phyloP scores from a whole-genome alignment of 2,329 filamentous ascomycete genomes.

The Epichloe bromicola region DNA sequence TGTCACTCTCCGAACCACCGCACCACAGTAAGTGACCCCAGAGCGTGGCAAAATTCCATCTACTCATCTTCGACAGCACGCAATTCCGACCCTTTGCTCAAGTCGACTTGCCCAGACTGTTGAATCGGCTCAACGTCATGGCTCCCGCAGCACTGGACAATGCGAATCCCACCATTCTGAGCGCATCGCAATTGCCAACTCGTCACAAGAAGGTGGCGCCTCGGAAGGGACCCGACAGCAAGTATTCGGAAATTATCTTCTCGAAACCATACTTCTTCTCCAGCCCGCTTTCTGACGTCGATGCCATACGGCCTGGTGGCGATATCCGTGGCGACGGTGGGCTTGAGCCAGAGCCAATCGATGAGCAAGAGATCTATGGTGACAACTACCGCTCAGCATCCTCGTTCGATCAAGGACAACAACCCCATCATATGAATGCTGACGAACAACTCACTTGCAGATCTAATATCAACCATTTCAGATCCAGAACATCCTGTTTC shows the following conservation, averaged over 20 bases:
- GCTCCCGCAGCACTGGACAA: constrained; percentile 42
- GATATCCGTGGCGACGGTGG: constrained; percentile 37
- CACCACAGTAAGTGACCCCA: background rate
- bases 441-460: constrained; percentile 28
- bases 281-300: constrained; percentile 25
- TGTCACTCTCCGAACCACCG: background rate
- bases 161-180: constrained; percentile 88
- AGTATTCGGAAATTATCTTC: constrained; percentile 33
- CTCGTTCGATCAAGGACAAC: background rate
- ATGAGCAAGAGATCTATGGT: constrained; percentile 97
- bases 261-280: constrained; percentile 31
- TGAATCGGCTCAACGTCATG: constrained; percentile 8
- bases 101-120: background rate
- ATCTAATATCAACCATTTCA: constrained; percentile 87
- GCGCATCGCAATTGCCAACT: constrained; percentile 75
- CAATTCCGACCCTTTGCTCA: too few species aligned
- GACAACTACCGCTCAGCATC: constrained; percentile 12
- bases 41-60: background rate
- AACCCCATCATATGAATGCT: background rate
- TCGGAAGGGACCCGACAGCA: constrained; percentile 33
- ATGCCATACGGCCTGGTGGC: constrained; percentile 20
- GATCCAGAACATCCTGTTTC: constrained; percentile 95
- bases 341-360: constrained; percentile 65
- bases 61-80: background rate
- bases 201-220: constrained; percentile 41